Conservation (phyloP, 306 rosid species). For the Lithocarpus polystachyus region DNA sequence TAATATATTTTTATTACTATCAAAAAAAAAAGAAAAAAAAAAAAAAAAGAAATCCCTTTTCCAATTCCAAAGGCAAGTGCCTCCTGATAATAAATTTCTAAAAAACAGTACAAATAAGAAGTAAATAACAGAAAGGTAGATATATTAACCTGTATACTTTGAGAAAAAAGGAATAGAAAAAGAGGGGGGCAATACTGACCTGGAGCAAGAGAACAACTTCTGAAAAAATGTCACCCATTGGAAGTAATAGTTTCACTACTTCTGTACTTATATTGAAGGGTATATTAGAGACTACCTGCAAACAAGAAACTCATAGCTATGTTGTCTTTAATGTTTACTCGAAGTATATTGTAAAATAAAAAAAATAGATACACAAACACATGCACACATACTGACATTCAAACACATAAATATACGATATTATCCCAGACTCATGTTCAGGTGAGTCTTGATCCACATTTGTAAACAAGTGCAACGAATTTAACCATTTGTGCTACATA, state of each 20-base stretch:
- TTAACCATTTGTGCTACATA: neutral
- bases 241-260: slow-evolving; percentile 81
- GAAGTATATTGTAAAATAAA: neutral
- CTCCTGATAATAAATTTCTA: too few species aligned
- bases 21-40: neutral
- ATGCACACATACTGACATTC: neutral
- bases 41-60: neutral
- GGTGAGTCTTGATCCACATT: neutral
- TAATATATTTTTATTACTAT: too few species aligned
- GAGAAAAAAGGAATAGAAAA: neutral
- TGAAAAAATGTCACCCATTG: slow-evolving; percentile 88
- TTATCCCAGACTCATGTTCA: neutral
- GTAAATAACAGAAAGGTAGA: slow-evolving; percentile 5
- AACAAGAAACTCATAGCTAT: neutral
- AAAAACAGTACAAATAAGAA: neutral
- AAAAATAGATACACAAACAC: neutral
- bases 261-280: slow-evolving; percentile 85
- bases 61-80: too few species aligned
- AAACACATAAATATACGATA: neutral
- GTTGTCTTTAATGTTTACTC: neutral
- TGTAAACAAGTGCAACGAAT: neutral
- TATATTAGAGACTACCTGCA: slow-evolving; percentile 85
- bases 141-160: neutral
- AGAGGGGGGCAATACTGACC: slow-evolving; percentile 35
- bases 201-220: slow-evolving; percentile 82